These are phyloP conservation scores for Ophiostoma tasmaniense DNA, from an alignment of 2,329 filamentous ascomycete genomes.

Conservation along the genomic window DNA sequence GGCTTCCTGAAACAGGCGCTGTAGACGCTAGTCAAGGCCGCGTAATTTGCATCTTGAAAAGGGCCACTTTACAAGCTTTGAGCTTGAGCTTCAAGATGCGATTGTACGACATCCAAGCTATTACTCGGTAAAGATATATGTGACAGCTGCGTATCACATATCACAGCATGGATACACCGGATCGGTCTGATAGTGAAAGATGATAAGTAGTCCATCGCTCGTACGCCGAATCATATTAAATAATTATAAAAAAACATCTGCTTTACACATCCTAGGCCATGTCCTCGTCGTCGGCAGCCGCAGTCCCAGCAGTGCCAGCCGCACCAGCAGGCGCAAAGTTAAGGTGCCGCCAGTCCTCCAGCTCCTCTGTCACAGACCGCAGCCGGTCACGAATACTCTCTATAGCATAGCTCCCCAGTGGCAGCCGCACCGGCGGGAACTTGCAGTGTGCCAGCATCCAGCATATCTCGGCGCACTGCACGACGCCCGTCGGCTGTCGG, in stretches of 20 bases:
- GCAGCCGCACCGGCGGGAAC: constrained; percentile 77
- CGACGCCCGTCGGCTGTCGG: constrained; percentile 81
- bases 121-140: background rate
- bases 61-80: constrained; percentile 3
- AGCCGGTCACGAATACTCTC: constrained; percentile 89
- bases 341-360: constrained; percentile 86
- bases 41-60: background rate
- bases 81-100: background rate
- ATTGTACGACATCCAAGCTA: background rate
- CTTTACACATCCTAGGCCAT: constrained; percentile 4
- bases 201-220: too few relatives aligned
- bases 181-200: too few relatives aligned
- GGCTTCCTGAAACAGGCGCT: constrained; percentile 1
- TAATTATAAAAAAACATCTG: background rate
- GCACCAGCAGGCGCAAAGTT: constrained; percentile 43
- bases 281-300: constrained; percentile 10
- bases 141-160: background rate
- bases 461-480: constrained; percentile 86
- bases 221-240: too few relatives aligned
- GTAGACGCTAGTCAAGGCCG: background rate
- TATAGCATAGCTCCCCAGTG: constrained; percentile 90
- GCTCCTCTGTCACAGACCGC: constrained; percentile 85
- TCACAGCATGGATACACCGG: background rate
- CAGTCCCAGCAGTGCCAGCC: background rate
- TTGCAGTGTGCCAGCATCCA: constrained; percentile 93